Base-by-base conservation (phyloP, 208 protist species). In the Polymyxa betae region DNA sequence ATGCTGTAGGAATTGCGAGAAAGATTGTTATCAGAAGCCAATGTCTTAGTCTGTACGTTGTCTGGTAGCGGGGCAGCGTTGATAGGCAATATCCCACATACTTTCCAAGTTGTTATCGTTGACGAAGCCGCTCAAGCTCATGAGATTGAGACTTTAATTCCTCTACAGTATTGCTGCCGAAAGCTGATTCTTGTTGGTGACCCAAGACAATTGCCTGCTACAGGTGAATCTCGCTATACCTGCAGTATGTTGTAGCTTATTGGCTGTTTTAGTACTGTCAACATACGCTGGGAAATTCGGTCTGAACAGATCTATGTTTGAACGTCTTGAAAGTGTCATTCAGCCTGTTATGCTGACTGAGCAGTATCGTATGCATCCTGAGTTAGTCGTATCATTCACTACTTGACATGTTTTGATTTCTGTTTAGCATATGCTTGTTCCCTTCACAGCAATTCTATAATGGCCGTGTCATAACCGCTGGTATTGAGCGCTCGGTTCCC, bases 71-170 rank as follows among this genome's bases (percentile, higher is more conserved):
- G 72, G 5, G 5, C 35, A 20, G 12, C 16, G 10, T 20, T 82
- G 5, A 12, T 82, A 40, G 5, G 16, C 5, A 82, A 82, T 43
- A n/a, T 35, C 16, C 35, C 24, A 41, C 52, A 88, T 43, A 0
- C 0, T 24, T 91, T 91, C 90, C 90, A 35, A 0, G 20, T 52
- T 29, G 49, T 92, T 16, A 52, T 92, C 0, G 45, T 92, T 0
- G 91, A 93, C 43, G 91, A 93, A 90, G 88, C 91, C 0, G 64
- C 88, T 41, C 91, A 93, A 60, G 91, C 91, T 60, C 41, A 38
- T 16, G 91, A 93, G 72, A 38, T 89, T 40, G 89, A 88, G 0
- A 66, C 78, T 24, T 77, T 93, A 12, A 45, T 93, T 60, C 87
- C 91, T 38, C 54, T 93, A 20, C 20, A 52, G 5, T 77, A 24